Conservation (phyloP, 805 yeast species). For the Huiozyma naganishii region DNA sequence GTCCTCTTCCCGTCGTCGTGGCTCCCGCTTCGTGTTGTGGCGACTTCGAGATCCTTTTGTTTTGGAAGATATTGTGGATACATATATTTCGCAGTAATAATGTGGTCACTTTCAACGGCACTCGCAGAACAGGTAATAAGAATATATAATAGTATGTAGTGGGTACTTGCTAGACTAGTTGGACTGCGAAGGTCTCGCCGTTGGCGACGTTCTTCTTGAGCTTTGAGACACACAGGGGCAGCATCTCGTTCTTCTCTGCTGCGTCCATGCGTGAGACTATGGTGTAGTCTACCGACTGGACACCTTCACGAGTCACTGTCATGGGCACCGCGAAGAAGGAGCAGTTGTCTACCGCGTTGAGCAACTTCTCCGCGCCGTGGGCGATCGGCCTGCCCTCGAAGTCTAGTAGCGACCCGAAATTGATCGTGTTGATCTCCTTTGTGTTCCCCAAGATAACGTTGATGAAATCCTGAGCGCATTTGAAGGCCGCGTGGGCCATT, state of each 20-base stretch:
- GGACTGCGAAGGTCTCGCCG: conserved; percentile 8
- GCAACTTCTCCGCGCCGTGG: conserved; percentile 13
- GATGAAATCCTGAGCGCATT: conserved; percentile 48
- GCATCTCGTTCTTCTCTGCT: conserved; percentile 37
- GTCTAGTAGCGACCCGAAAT: conserved; percentile 38
- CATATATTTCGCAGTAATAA: too few species aligned
- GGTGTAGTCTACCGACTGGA: conserved; percentile 42
- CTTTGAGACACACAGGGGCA: conserved; percentile 18
- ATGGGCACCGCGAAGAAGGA: conserved; percentile 57
- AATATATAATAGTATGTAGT: too few species aligned
- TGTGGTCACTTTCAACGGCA: too few species aligned
- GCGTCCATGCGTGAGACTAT: conserved; percentile 39
- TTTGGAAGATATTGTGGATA: too few species aligned
- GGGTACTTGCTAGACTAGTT: too few species aligned
- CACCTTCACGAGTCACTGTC: conserved; percentile 41
- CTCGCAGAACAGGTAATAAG: too few species aligned
- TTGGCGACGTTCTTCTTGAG: conserved; percentile 14
- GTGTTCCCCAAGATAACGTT: conserved; percentile 26
- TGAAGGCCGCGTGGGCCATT: conserved; percentile 90
- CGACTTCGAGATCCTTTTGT: too few species aligned
- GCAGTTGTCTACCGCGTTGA: conserved; percentile 12
- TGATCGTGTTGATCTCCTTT: conserved; percentile 38
- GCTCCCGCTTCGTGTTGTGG: too few species aligned
- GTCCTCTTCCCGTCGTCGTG: neutral
- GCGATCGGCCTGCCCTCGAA: conserved; percentile 37